These are phyloP conservation scores for Aureobasidium namibiae DNA, from an alignment of 2,329 filamentous ascomycete species.

Conservation along the genomic window DNA sequence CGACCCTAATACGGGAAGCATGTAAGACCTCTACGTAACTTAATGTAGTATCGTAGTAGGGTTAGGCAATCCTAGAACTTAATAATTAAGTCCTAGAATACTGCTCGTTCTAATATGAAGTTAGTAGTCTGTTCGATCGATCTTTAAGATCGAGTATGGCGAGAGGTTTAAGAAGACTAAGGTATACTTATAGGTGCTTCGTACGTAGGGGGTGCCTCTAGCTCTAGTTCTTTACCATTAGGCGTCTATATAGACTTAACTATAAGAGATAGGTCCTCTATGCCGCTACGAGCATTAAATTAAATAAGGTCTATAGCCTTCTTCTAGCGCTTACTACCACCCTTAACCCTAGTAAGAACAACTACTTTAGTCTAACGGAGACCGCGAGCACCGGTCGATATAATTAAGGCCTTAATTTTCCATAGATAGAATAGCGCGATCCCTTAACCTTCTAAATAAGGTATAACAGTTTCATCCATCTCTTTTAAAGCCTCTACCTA, in stretches of 20 bases:
- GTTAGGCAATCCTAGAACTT: no score
- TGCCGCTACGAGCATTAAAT: background rate
- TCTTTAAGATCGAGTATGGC: background rate
- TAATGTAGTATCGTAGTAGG: no score
- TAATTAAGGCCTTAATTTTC: background rate
- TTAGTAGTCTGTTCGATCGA: no score
- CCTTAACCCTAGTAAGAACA: background rate
- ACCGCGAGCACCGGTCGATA: background rate
- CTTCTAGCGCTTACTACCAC: background rate
- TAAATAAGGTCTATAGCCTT: background rate
- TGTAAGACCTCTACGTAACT: no score
- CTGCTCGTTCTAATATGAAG: no score
- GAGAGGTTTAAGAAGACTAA: background rate
- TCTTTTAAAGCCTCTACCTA: background rate
- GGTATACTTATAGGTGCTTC: background rate
- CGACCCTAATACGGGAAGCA: no score
- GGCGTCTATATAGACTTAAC: background rate
- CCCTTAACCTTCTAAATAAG: background rate
- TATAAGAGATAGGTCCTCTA: background rate
- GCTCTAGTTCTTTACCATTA: background rate
- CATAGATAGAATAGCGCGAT: background rate
- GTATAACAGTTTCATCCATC: background rate
- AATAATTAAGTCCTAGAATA: no score
- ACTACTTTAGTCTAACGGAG: background rate
- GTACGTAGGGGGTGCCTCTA: background rate